Conservation (phyloP, 2,329 filamentous ascomycete species). For the Trichoderma gracile region DNA sequence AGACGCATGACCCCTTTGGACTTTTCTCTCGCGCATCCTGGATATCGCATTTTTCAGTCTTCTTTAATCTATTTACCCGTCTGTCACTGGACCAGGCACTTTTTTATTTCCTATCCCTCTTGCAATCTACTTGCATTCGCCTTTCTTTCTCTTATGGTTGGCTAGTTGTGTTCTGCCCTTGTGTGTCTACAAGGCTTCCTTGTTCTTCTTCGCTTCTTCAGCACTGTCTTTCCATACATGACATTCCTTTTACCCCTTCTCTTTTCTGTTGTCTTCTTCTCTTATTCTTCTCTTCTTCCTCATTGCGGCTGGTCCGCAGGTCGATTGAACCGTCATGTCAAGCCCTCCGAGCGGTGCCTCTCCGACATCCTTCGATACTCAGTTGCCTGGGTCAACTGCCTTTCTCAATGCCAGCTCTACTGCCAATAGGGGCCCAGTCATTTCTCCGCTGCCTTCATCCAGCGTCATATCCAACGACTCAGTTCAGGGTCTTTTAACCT, state of each 20-base stretch:
- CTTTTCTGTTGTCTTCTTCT: neutral
- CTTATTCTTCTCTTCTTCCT: slow-evolving; percentile 7
- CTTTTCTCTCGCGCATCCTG: neutral
- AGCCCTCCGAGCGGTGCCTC: slow-evolving; percentile 50
- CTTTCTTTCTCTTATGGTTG: slow-evolving; percentile 4
- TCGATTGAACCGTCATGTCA: slow-evolving; percentile 34
- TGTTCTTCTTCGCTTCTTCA: neutral
- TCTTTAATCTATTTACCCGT: neutral
- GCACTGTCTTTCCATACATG: neutral
- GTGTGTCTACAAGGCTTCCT: slow-evolving; percentile 12
- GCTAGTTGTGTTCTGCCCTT: neutral
- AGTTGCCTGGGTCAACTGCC: slow-evolving; percentile 37
- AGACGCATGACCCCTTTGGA: neutral
- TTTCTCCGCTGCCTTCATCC: neutral
- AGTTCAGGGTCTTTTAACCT: neutral
- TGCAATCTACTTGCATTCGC: neutral
- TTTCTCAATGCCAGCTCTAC: slow-evolving; percentile 13
- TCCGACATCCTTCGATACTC: slow-evolving; percentile 52
- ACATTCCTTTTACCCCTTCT: neutral
- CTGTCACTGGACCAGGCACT: neutral
- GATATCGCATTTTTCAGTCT: neutral
- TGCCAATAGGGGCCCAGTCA: neutral
- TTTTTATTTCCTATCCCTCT: too few relatives aligned
- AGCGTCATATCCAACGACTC: neutral
- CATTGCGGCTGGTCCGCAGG: slow-evolving; percentile 48